Percentiles rank a stretch among this genome's conserved stretches.
Conservation (phyloP, 345 rosid genomes). For the Barbarea vulgaris region DNA sequence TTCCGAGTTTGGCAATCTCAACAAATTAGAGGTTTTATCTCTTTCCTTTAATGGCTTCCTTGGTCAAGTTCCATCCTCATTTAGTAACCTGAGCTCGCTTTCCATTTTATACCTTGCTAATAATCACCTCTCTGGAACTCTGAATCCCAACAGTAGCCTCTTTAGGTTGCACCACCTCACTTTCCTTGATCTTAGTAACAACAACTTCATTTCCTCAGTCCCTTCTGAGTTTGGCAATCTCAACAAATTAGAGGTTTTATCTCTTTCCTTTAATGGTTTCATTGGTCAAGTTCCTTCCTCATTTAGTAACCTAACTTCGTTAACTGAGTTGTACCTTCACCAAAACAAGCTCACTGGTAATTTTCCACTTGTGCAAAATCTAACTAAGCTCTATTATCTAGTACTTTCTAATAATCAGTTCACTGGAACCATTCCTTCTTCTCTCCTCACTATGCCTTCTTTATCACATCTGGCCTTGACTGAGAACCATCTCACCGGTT, state of each 20-base stretch:
- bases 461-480: neutral
- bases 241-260: neutral
- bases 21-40: neutral
- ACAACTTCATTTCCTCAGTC: constrained; percentile 17
- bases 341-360: neutral
- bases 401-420: constrained; percentile 4
- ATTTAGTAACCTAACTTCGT: neutral
- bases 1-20: neutral
- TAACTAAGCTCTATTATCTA: neutral
- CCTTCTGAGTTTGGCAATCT: constrained; percentile 16
- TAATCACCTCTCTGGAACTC: neutral
- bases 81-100: neutral
- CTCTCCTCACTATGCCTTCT: neutral
- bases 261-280: constrained; percentile 17
- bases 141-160: neutral
- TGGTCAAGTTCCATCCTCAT: constrained; percentile 12
- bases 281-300: constrained; percentile 14
- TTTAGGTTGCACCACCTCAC: neutral
- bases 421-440: neutral
- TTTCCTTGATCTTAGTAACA: neutral
- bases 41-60: neutral
- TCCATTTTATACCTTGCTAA: neutral
- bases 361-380: constrained; percentile 5
- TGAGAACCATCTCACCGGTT: neutral
- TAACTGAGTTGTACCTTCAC: neutral